Evolutionary conservation across 140 eudicot genomes (phyloP).

Genomic region (Cichorium intybus): DNA sequence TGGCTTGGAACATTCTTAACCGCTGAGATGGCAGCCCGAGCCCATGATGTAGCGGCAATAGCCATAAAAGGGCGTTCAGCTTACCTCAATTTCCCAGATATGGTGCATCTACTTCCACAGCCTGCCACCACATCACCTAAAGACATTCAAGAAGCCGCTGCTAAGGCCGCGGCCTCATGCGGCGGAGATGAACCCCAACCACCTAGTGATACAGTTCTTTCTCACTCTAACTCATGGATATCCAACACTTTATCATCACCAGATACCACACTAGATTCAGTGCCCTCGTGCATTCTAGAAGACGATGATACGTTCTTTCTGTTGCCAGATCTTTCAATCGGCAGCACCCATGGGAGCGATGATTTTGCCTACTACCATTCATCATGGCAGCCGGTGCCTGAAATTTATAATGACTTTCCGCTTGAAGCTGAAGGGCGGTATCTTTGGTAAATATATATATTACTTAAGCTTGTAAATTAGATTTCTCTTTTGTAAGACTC

Average conservation of each 20-base stretch:
- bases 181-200: slow-evolving; percentile 11
- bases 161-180: slow-evolving; percentile 59
- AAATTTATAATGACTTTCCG: slow-evolving; percentile 36
- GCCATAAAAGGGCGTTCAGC: slow-evolving; percentile 64
- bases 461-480: not conserved
- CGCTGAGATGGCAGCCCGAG: slow-evolving; percentile 86
- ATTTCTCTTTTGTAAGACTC: not conserved
- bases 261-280: slow-evolving; percentile 37
- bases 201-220: slow-evolving; percentile 23
- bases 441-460: slow-evolving; percentile 32
- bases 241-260: slow-evolving; percentile 33
- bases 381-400: slow-evolving; percentile 39
- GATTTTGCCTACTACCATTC: slow-evolving; percentile 25
- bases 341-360: slow-evolving; percentile 3
- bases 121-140: slow-evolving; percentile 68
- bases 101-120: slow-evolving; percentile 53
- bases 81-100: slow-evolving; percentile 56
- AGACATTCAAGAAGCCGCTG: slow-evolving; percentile 82
- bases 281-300: slow-evolving; percentile 26
- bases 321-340: slow-evolving; percentile 42
- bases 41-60: slow-evolving; percentile 77
- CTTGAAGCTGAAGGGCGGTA: slow-evolving; percentile 36
- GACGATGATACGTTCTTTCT: slow-evolving; percentile 59
- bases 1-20: slow-evolving; percentile 76
- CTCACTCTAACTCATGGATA: slow-evolving; percentile 45